These are phyloP conservation scores for Talaromyces adpressus DNA, from an alignment of 495 filamentous ascomycete genomes.

Conservation along the genomic window DNA sequence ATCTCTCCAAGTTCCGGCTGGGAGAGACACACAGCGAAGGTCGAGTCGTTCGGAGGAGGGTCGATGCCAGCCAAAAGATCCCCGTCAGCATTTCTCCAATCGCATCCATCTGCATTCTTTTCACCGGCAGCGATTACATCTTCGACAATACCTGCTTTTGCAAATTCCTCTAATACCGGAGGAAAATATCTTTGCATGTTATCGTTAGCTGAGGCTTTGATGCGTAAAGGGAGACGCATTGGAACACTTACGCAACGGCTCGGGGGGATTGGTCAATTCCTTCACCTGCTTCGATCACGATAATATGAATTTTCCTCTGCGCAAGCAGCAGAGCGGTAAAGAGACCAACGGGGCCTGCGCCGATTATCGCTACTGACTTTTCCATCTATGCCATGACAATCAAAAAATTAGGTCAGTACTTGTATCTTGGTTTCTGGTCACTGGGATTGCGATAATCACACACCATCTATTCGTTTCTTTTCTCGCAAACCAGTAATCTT, in stretches of 20 bases:
- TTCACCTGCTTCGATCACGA: background rate
- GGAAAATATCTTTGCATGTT: background rate
- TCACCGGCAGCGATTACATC: background rate
- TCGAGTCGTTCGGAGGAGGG: background rate
- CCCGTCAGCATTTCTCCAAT: background rate
- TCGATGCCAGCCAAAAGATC: background rate
- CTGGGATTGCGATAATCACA: no score
- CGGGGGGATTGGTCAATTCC: background rate
- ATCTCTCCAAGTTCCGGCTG: background rate
- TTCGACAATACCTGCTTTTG: background rate
- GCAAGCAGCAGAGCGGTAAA: background rate
- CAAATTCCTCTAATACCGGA: background rate
- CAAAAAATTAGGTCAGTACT: no score
- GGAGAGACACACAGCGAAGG: background rate
- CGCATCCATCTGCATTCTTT: background rate
- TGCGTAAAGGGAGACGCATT: background rate
- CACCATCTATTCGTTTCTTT: no score
- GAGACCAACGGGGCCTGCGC: background rate
- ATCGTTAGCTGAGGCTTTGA: background rate
- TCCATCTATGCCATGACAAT: no score
- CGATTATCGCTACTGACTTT: background rate
- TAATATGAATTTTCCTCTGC: background rate
- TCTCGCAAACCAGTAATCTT: no score
- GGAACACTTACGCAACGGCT: background rate
- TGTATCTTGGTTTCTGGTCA: no score